Percentiles rank a stretch among this genome's conserved stretches.
Evolutionary conservation across 768 basidiomycete species (phyloP).

Genomic region (Mycena vulgaris): DNA sequence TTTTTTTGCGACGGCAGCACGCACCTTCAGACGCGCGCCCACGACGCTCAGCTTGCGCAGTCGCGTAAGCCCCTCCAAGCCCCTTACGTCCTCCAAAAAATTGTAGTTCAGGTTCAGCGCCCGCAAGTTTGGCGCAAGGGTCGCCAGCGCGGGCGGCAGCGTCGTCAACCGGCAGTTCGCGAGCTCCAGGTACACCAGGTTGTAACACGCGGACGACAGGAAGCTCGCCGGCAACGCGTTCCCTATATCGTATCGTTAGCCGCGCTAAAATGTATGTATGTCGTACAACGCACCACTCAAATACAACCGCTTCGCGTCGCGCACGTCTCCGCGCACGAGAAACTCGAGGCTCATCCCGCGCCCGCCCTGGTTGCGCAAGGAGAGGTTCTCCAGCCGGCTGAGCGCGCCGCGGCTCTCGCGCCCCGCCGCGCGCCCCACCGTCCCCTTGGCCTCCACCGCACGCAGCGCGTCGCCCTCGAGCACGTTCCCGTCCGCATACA

Average conservation of each 20-base stretch:
- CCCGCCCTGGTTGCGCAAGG: conserved; percentile 90
- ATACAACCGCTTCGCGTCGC: conserved; percentile 95
- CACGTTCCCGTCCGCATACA: conserved; percentile 92
- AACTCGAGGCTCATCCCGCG: conserved; percentile 76
- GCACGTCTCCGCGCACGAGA: conserved; percentile 71
- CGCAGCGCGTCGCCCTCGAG: conserved; percentile 52
- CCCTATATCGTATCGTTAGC: conserved; percentile 58
- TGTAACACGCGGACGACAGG: conserved; percentile 84
- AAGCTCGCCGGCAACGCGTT: conserved; percentile 77
- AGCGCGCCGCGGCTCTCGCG: conserved; percentile 51
- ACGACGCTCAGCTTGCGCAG: conserved; percentile 90
- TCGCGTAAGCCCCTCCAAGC: conserved; percentile 79
- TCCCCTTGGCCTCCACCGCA: conserved; percentile 11
- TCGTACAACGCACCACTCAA: conserved; percentile 81
- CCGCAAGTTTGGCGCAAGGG: conserved; percentile 86
- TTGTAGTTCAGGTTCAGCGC: conserved; percentile 98
- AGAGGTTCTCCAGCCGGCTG: conserved; percentile 88
- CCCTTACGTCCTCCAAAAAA: conserved; percentile 83
- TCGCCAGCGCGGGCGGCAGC: conserved; percentile 79
- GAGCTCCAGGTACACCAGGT: conserved; percentile 92
- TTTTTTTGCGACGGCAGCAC: not conserved
- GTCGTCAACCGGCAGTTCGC: conserved; percentile 86
- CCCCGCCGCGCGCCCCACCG: conserved; percentile 28
- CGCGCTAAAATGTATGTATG: not conserved
- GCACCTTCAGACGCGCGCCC: conserved; percentile 78